These are phyloP conservation scores for Diaporthe velutina DNA, from an alignment of 2,329 filamentous ascomycete species.

Conservation along the genomic window DNA sequence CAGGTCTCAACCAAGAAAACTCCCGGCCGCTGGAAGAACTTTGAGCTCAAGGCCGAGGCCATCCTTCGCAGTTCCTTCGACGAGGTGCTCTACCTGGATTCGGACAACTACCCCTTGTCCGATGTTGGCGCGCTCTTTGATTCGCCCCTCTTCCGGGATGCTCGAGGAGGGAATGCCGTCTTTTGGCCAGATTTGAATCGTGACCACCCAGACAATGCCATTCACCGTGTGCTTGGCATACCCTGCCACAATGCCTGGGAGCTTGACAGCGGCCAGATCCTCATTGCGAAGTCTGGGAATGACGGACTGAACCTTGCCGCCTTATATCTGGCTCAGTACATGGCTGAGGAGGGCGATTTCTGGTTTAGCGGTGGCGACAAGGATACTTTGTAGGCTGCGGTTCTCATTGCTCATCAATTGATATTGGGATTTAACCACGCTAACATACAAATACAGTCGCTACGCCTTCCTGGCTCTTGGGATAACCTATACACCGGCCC, in stretches of 20 bases:
- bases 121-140: conserved; percentile 30
- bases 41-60: conserved; percentile 39
- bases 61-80: conserved; percentile 37
- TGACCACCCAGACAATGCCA: conserved; percentile 39
- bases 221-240: conserved; percentile 37
- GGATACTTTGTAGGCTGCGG: conserved; percentile 36
- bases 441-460: conserved; percentile 14
- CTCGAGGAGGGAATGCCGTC: conserved; percentile 27
- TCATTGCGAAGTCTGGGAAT: conserved; percentile 38
- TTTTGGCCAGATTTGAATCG: conserved; percentile 40
- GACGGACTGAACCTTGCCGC: conserved; percentile 38
- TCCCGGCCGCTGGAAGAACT: conserved; percentile 39
- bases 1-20: conserved; percentile 38
- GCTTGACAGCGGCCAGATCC: conserved; percentile 38
- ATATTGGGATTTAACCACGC: not conserved
- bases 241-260: conserved; percentile 39
- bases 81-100: conserved; percentile 40
- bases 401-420: not conserved
- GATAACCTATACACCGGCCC: conserved; percentile 38
- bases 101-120: conserved; percentile 38
- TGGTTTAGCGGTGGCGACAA: conserved; percentile 40
- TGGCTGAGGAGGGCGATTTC: conserved; percentile 37
- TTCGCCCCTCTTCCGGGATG: conserved; percentile 29
- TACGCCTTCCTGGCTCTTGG: conserved; percentile 38
- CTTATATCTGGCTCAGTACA: conserved; percentile 36